These are phyloP conservation scores for Monosporascus sp. DNA, from an alignment of 2,329 filamentous ascomycete species.

Conservation along the genomic window DNA sequence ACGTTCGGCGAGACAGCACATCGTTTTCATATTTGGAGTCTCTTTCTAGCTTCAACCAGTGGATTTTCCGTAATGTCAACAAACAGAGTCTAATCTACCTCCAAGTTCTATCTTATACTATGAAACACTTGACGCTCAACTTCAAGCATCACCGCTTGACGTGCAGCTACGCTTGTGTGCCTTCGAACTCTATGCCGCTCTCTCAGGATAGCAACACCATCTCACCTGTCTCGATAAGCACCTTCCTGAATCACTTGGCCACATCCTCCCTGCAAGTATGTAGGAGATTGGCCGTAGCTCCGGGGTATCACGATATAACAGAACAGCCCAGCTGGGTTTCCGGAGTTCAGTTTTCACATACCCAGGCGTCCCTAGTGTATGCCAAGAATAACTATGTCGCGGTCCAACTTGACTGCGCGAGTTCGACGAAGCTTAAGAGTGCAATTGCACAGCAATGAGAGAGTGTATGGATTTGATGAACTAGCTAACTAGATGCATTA, in stretches of 20 bases:
- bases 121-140: background rate
- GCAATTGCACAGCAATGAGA: background rate
- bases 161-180: background rate
- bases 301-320: background rate
- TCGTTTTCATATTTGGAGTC: background rate
- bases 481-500: background rate
- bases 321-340: background rate
- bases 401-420: background rate
- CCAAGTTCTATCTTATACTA: background rate
- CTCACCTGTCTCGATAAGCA: background rate
- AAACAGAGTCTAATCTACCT: background rate
- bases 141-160: too few relatives aligned
- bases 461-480: background rate
- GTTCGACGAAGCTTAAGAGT: background rate
- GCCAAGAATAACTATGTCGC: background rate
- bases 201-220: background rate
- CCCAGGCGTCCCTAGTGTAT: too few relatives aligned
- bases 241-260: background rate
- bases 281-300: background rate
- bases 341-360: background rate
- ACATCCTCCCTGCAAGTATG: background rate
- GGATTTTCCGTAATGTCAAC: background rate
- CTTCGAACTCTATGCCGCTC: background rate
- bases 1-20: background rate
- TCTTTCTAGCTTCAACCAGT: background rate